A percentile compares a stretch with the other conserved stretches of the same genome.
Evolutionary conservation across 805 yeast species (phyloP).

Genomic region (Kazachstania taianensis): DNA sequence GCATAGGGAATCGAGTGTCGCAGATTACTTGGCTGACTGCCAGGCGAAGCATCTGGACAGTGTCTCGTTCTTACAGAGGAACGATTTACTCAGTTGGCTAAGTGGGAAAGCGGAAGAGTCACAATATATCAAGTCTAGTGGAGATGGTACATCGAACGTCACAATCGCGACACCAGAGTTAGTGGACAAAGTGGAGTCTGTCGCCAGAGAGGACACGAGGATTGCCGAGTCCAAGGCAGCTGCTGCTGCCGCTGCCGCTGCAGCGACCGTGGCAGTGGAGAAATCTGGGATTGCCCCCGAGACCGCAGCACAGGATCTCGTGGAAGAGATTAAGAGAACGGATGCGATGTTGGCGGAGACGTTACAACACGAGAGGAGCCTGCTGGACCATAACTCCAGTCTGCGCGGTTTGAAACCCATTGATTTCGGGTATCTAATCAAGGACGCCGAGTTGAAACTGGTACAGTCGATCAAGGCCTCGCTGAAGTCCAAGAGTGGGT

Average conservation of each 20-base stretch:
- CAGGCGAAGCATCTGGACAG: constrained; percentile 53
- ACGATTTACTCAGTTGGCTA: constrained; percentile 75
- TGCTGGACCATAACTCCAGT: constrained; percentile 49
- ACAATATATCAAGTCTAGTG: constrained; percentile 35
- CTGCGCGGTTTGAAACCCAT: constrained; percentile 58
- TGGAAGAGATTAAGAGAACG: not conserved
- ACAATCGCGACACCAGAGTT: constrained; percentile 1
- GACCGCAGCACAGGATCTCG: not conserved
- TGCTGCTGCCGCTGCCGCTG: constrained; percentile 12
- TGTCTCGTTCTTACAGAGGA: constrained; percentile 73
- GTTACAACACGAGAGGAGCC: constrained; percentile 35
- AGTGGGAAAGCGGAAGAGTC: constrained; percentile 56
- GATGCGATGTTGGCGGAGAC: constrained; percentile 21
- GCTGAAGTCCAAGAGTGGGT: constrained; percentile 16
- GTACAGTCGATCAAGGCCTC: constrained; percentile 40
- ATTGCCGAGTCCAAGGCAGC: constrained; percentile 8
- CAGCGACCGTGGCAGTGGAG: not conserved
- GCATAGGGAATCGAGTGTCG: constrained; percentile 59
- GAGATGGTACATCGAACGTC: not conserved
- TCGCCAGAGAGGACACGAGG: constrained; percentile 24
- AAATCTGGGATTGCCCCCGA: not conserved
- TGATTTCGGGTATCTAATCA: constrained; percentile 56
- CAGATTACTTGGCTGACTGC: constrained; percentile 73
- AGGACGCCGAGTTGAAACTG: constrained; percentile 53
- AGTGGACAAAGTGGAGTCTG: constrained; percentile 5